Percentiles rank a stretch among this genome's conserved stretches.
Conservation (phyloP, 805 yeast genomes). For the Pichia heedii region DNA sequence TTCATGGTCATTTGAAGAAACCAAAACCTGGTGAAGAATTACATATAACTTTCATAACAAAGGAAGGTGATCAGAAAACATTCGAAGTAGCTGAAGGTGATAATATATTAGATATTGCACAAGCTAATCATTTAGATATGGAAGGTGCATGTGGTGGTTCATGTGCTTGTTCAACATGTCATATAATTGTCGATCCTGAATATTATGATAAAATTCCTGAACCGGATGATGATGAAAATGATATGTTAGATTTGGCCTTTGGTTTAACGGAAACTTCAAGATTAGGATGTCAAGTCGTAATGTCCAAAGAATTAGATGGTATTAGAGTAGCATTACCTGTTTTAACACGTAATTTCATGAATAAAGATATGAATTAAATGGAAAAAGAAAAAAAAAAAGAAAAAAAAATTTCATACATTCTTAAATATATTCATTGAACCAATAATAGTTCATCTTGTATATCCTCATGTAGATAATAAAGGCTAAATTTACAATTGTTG, state of each 20-base stretch:
- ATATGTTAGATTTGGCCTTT: constrained; percentile 95
- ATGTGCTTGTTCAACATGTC: constrained; percentile 98
- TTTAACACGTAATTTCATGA: constrained; percentile 89
- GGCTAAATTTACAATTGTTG: too few species aligned
- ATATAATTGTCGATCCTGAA: constrained; percentile 92
- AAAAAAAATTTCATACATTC: not conserved
- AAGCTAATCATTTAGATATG: constrained; percentile 87
- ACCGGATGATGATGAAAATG: constrained; percentile 96
- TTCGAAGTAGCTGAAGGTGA: constrained; percentile 91
- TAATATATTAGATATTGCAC: constrained; percentile 86
- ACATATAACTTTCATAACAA: constrained; percentile 79
- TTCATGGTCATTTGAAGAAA: constrained; percentile 81
- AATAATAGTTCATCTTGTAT: too few species aligned
- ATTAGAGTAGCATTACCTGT: constrained; percentile 92
- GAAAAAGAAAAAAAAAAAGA: not conserved
- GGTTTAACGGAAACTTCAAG: constrained; percentile 96
- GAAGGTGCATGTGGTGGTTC: constrained; percentile 99
- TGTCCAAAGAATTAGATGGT: constrained; percentile 89
- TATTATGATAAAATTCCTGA: constrained; percentile 86
- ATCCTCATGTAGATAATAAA: too few species aligned
- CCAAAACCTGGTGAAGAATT: constrained; percentile 93
- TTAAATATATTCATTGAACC: not conserved
- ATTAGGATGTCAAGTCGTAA: constrained; percentile 85
- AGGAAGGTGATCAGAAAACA: constrained; percentile 78
- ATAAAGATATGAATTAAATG: constrained; percentile 54